Evolutionary conservation across 176 grass and related monocot species (phyloP), one percentile per base, ranked within the genome.

Genomic region (Typha latifolia): DNA sequence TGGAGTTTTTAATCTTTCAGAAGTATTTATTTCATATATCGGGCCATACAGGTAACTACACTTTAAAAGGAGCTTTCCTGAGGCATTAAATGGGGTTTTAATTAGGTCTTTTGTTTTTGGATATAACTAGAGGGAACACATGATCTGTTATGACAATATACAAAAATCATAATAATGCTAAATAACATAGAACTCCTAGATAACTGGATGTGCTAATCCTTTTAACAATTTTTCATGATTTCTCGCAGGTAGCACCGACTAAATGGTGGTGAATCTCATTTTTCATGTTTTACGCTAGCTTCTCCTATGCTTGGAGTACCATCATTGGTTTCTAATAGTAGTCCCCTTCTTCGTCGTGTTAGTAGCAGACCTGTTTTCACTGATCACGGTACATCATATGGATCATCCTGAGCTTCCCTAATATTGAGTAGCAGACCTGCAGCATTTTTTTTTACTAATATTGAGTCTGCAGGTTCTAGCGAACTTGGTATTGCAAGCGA

Each of bases 261-360:
- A 43, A 16, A 32, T 47, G 63, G 63, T 11, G 2, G 32, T 4
- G 5, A 65, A 18, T 32, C 63, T 65, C 63, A 65, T 37, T 43
- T 65, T 65, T 65, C n/a, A 43, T 65, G 12, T 18, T 65, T 12
- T 34, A 19, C 16, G 14, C 63, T 65, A 65, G 63, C 62, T 68
- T 49, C 29, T 49, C 50, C 67, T 37, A 80, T 80, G 78, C 47
- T 71, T 13, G 70, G 72, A 74, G 49, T 56, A n/a, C 63, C 69
- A 72, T 56, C 61, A 66, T 49, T 51, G 21, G 19, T 79, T 49
- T 57, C 69, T 67, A 72, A 66, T 48, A 72, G 12, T 63, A 80
- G 51, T 62, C 78, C 78, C 19, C 49, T 80, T 51, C 18, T 80
- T 68, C 78, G 78, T 23, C 78, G 78, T 49, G 29, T 55, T 26